Conservation (phyloP, 371 early-diverging fungal species). For the Syncephalis fuscata region DNA sequence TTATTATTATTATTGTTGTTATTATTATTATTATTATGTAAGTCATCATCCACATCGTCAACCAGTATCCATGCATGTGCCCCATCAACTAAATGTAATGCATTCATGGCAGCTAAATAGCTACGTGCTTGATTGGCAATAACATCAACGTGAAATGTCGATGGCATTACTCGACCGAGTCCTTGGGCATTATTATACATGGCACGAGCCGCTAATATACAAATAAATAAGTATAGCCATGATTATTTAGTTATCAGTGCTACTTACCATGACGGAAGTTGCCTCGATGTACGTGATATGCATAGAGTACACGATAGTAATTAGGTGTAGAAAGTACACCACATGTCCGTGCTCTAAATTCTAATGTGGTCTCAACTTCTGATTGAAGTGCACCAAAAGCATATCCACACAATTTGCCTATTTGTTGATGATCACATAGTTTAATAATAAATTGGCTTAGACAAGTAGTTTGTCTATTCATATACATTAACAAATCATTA, state of each 20-base stretch:
- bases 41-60: neutral
- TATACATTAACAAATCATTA: no score
- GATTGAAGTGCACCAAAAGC: neutral
- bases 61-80: neutral
- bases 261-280: neutral
- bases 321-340: neutral
- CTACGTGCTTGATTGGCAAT: neutral
- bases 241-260: no score
- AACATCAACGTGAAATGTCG: neutral
- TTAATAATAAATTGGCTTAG: neutral
- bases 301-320: neutral
- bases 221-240: no score
- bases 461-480: neutral
- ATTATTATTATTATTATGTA: neutral
- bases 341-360: neutral
- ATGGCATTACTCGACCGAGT: neutral
- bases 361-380: neutral
- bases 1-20: neutral
- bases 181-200: neutral
- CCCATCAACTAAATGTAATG: neutral
- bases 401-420: neutral
- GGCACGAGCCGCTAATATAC: neutral
- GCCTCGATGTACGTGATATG: neutral
- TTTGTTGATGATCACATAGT: neutral
- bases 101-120: neutral